Evolutionary conservation across 768 basidiomycete genomes (phyloP), one percentile per base, ranked within the genome.

Genomic region (Neoboletus magnificus): DNA sequence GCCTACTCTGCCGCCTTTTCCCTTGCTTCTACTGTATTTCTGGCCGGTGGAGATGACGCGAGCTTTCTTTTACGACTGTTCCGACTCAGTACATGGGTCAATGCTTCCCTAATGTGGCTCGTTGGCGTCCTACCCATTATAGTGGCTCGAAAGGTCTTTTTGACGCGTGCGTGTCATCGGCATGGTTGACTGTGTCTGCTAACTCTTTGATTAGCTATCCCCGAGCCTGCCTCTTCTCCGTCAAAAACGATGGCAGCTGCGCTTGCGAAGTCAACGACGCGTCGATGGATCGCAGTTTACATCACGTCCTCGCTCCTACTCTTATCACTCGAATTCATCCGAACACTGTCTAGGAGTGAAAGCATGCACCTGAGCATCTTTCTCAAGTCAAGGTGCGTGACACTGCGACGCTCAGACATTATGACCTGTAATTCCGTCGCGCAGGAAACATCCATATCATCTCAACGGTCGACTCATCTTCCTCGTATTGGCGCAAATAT

Each of bases 401-500:
- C 22, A 7, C n/a, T 16, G 5, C 16, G 7, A 18, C 1, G 6
- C 15, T 20, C 12, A 7, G 20, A 20, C 37, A 12, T 25, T 1
- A 42, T 54, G 10, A 5, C 40, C 23, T 11, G 40, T 12, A 48
- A 42, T 36, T 4, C n/a, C 0, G 22, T 40, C 37, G 4, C n/a
- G 43, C 57, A 89, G 87, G 63, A 89, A 86, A 70, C 86, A 91
- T 56, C 87, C 87, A 0, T 81, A 82, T 59, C 85, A 89, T 62
- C 74, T 90, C 22, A 89, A 89, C 50, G 87, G 86, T 1, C 81
- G 82, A 18, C 71, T 88, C 6, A 58, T 90, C 9, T 87, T 87
- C 64, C 66, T 89, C 18, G 50, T 82, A 25, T 59, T 81, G 45
- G 77, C 82, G 0, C 88, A 90, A 64, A 11, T 76, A 3, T 71